A percentile compares a stretch with the other conserved stretches of the same genome.
phyloP scores from a whole-genome alignment of 1,139 yeast species.

The Sugiyamaella pinicola region DNA sequence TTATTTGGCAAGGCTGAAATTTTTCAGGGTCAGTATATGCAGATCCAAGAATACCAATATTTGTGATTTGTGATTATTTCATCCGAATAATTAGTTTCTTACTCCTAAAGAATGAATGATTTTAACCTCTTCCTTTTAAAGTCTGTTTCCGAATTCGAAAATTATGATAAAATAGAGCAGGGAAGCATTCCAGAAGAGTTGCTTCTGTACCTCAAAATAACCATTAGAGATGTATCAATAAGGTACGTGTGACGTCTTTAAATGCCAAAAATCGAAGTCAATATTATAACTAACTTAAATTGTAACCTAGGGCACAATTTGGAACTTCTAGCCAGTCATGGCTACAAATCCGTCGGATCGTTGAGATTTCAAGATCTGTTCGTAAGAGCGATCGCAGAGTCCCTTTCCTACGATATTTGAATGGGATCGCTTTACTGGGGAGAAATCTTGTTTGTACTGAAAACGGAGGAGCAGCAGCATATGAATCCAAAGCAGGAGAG shows the following conservation, averaged over 20 bases:
- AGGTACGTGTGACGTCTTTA: slow-evolving; percentile 14
- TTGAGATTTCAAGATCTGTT: slow-evolving; percentile 4
- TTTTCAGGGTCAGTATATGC: slow-evolving; percentile 7
- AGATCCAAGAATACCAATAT: no score
- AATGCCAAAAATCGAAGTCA: not conserved
- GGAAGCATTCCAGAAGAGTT: slow-evolving; percentile 21
- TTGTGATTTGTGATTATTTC: not conserved
- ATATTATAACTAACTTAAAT: not conserved
- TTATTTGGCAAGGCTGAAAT: slow-evolving; percentile 5
- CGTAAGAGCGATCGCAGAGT: slow-evolving; percentile 1
- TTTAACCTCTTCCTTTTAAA: slow-evolving; percentile 4
- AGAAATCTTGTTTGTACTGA: slow-evolving; percentile 31
- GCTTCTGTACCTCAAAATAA: slow-evolving; percentile 12
- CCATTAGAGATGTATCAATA: slow-evolving; percentile 16
- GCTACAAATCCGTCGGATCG: not conserved
- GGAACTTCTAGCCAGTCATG: slow-evolving; percentile 11
- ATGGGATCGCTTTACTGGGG: slow-evolving; percentile 31
- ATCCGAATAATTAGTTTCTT: not conserved
- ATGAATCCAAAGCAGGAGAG: slow-evolving; percentile 23
- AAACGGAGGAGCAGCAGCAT: slow-evolving; percentile 27
- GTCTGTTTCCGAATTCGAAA: slow-evolving; percentile 11
- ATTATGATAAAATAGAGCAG: slow-evolving; percentile 10
- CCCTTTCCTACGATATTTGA: slow-evolving; percentile 25
- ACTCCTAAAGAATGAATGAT: slow-evolving; percentile 5
- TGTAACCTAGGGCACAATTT: not conserved